phyloP scores from a whole-genome alignment of 164 flowering plant genomes.

The Macadamia tetraphylla region DNA sequence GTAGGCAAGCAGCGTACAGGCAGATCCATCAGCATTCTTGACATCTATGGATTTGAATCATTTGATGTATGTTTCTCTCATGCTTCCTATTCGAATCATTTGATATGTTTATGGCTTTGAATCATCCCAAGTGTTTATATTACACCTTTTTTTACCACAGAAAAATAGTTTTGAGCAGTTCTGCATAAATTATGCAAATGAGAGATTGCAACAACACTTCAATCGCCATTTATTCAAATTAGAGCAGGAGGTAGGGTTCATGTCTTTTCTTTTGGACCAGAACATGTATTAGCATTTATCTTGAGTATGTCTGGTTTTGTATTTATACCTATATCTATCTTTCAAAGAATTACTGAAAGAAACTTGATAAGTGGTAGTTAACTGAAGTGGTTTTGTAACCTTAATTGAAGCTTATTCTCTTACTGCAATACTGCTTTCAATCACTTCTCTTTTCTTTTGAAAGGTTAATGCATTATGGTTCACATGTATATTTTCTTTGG shows the following conservation, averaged over 20 bases:
- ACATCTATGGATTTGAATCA: conserved; percentile 97
- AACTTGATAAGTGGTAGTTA: conserved; percentile 32
- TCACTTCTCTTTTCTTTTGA: conserved; percentile 9
- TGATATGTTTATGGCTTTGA: conserved; percentile 66
- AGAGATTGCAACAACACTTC: conserved; percentile 95
- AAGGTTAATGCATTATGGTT: conserved; percentile 20
- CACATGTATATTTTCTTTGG: too few relatives aligned
- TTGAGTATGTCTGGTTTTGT: neutral
- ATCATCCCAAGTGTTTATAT: conserved; percentile 83
- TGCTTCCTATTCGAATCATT: neutral
- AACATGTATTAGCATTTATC: neutral
- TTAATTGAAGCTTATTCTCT: conserved; percentile 22
- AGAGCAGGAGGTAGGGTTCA: conserved; percentile 80
- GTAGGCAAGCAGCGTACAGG: conserved; percentile 94
- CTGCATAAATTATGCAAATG: conserved; percentile 99
- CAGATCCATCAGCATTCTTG: conserved; percentile 96
- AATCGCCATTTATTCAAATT: conserved; percentile 96
- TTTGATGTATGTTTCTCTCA: conserved; percentile 57
- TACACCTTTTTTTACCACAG: conserved; percentile 39
- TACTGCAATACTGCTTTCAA: neutral
- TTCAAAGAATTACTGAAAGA: conserved; percentile 25
- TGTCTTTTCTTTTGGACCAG: neutral
- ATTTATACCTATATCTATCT: conserved; percentile 40
- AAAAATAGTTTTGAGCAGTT: conserved; percentile 97
- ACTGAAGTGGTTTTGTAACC: neutral